Conservation (phyloP, 495 filamentous ascomycete genomes). For the Opeltia flavorubescens region DNA sequence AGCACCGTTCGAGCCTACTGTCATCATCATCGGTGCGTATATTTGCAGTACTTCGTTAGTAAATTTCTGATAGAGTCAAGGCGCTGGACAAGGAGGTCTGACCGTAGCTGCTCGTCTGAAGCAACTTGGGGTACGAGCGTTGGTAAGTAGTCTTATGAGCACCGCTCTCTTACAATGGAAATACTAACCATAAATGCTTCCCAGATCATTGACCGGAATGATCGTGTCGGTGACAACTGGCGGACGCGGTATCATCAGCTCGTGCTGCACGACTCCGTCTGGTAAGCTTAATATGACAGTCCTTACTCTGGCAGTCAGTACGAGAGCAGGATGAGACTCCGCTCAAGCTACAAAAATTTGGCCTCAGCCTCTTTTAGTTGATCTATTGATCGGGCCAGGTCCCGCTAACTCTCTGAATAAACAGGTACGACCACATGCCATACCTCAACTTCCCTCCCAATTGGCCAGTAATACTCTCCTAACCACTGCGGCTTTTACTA, state of each 20-base stretch:
- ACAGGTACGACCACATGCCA: conserved; percentile 52
- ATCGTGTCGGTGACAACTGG: conserved; percentile 68
- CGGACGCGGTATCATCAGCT: conserved; percentile 42
- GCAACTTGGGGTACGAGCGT: conserved; percentile 45
- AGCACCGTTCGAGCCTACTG: conserved; percentile 30
- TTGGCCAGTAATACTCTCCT: conserved; percentile 30
- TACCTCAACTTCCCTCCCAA: conserved; percentile 53
- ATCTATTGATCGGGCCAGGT: not conserved
- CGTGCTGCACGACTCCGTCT: conserved; percentile 63
- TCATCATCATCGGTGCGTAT: conserved; percentile 40
- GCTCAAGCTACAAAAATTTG: too few relatives aligned
- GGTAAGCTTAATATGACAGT: conserved; percentile 26
- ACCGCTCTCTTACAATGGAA: too few relatives aligned
- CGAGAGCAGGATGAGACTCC: too few relatives aligned
- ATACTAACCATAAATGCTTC: too few relatives aligned
- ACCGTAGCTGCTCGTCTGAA: conserved; percentile 52
- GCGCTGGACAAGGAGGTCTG: conserved; percentile 38
- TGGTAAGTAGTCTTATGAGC: too few relatives aligned
- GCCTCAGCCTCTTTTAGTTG: too few relatives aligned
- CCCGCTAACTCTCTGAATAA: not conserved
- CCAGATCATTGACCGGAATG: conserved; percentile 50
- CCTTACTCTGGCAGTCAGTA: too few relatives aligned
- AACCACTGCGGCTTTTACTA: not conserved
- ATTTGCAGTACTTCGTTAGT: conserved; percentile 24
- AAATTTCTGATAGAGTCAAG: conserved; percentile 12